Percentiles rank a stretch among this genome's conserved stretches.
Conservation (phyloP, 2,329 filamentous ascomycete genomes). For the Colletotrichum aenigma region DNA sequence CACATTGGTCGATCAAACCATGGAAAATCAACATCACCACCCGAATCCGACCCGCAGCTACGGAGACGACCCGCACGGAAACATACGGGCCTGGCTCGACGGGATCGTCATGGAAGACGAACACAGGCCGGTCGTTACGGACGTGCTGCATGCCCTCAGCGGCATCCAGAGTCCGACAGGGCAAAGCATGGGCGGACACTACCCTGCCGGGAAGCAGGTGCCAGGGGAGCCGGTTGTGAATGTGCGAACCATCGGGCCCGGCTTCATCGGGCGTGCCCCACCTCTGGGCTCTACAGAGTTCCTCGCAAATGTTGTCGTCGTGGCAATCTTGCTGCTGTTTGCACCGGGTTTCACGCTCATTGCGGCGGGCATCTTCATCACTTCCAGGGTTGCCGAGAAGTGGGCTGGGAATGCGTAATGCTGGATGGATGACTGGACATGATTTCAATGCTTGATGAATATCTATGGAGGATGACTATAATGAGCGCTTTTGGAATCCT, state of each 20-base stretch:
- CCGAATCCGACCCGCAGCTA: neutral
- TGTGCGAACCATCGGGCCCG: slow-evolving; percentile 7
- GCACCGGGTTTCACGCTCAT: slow-evolving; percentile 13
- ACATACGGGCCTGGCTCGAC: slow-evolving; percentile 8
- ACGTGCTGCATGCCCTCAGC: neutral
- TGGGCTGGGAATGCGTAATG: neutral
- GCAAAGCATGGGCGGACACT: no score
- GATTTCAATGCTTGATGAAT: neutral
- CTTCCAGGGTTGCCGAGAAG: slow-evolving; percentile 9
- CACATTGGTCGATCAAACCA: neutral
- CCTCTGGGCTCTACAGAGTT: slow-evolving; percentile 9
- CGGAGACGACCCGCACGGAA: neutral
- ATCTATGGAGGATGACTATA: neutral
- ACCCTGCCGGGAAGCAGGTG: no score
- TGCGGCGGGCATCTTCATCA: slow-evolving; percentile 11
- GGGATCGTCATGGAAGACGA: slow-evolving; percentile 4
- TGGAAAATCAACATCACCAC: neutral
- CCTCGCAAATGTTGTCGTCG: neutral
- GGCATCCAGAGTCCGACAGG: neutral
- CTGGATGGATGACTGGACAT: neutral
- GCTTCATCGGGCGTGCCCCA: slow-evolving; percentile 7
- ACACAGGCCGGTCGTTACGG: neutral
- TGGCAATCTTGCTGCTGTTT: slow-evolving; percentile 11
- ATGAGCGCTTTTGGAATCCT: neutral
- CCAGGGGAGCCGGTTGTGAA: neutral